phyloP scores from a whole-genome alignment of 768 basidiomycete species.

The Russula sp. region DNA sequence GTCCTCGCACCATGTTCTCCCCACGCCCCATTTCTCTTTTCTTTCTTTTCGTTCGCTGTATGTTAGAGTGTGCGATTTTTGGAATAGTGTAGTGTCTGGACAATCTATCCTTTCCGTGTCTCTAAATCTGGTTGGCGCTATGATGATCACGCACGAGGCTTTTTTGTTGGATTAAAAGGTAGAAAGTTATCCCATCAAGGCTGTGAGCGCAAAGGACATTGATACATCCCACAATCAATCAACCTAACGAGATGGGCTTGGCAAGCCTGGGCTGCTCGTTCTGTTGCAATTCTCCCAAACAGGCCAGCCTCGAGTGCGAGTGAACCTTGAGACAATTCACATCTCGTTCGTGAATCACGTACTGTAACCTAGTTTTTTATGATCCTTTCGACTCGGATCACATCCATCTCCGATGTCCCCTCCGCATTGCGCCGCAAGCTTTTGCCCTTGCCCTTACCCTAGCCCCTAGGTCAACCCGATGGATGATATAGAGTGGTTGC shows the following conservation, averaged over 20 bases:
- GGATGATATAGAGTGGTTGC: neutral
- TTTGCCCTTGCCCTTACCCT: slow-evolving; percentile 12
- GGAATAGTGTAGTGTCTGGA: neutral
- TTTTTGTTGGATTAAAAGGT: no score
- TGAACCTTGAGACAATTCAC: neutral
- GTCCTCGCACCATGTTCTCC: no score
- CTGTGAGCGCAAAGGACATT: no score
- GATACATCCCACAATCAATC: no score
- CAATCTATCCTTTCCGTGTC: neutral
- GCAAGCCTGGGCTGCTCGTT: no score
- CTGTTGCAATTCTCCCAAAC: no score
- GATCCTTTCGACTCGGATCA: neutral
- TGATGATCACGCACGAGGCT: neutral
- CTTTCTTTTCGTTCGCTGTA: neutral
- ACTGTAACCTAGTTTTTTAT: neutral
- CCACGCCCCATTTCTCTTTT: neutral
- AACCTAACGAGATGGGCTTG: no score
- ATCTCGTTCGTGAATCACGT: neutral
- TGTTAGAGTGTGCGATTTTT: neutral
- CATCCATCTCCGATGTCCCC: neutral
- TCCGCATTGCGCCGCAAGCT: neutral
- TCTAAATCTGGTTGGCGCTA: neutral
- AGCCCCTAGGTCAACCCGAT: no score
- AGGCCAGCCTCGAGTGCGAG: no score
- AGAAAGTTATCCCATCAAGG: no score